Percentiles rank a stretch among this genome's conserved stretches.
Conservation (phyloP, 1,284 basidiomycete species). For the Melampsora americana region DNA sequence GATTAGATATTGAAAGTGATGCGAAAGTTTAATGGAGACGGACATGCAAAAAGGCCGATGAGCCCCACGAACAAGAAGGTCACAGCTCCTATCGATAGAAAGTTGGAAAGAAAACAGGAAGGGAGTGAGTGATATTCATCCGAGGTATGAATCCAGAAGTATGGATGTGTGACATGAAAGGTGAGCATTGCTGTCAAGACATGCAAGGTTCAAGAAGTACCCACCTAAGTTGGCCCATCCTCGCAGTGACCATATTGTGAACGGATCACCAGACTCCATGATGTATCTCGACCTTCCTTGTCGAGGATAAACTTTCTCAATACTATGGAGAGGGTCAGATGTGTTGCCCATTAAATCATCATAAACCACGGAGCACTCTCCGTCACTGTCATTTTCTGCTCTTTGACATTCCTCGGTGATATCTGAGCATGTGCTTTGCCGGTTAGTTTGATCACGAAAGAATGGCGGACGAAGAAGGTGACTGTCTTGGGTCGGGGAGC, state of each 20-base stretch:
- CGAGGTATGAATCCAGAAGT: too few relatives aligned
- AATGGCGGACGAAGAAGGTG: too few relatives aligned
- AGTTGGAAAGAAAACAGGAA: too few relatives aligned
- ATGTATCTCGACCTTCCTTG: slow-evolving; percentile 10
- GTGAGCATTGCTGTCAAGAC: neutral
- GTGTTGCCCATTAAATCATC: neutral
- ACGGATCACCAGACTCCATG: neutral
- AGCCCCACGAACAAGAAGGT: neutral
- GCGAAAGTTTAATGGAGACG: neutral
- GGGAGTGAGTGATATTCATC: too few relatives aligned
- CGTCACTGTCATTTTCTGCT: neutral
- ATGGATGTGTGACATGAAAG: neutral
- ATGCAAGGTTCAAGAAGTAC: neutral
- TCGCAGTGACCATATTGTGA: slow-evolving; percentile 6
- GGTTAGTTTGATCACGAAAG: neutral
- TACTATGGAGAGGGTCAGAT: neutral
- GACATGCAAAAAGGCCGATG: neutral
- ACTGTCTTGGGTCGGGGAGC: too few relatives aligned
- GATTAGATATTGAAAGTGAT: neutral
- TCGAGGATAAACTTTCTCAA: neutral
- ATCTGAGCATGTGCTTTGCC: neutral
- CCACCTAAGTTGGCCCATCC: neutral
- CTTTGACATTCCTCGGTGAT: neutral
- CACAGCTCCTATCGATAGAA: neutral
- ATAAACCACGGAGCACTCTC: neutral